phyloP scores from a whole-genome alignment of 73 alveolate genomes.

The Paramecium primaurelia region DNA sequence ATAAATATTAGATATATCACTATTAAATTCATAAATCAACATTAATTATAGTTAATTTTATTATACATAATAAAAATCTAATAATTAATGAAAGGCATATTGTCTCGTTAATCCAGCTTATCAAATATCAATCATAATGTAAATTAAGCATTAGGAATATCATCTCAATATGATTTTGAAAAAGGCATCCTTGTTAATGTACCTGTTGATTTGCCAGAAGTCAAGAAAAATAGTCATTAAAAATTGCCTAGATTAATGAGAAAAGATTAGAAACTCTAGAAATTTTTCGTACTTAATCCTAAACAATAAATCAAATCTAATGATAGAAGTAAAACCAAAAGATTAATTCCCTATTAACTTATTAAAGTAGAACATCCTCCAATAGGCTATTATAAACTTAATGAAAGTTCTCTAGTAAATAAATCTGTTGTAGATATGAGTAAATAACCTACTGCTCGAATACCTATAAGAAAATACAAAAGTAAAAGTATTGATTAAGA shows the following conservation, averaged over 20 bases:
- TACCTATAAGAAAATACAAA: neutral
- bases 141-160: neutral
- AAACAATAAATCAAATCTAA: neutral
- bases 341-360: neutral
- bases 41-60: neutral
- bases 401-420: neutral
- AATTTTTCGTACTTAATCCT: neutral
- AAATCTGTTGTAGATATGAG: conserved; percentile 12
- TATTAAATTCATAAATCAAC: neutral
- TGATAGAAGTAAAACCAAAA: neutral
- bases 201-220: conserved; percentile 10
- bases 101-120: neutral
- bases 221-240: neutral
- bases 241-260: conserved; percentile 9
- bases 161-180: conserved; percentile 2
- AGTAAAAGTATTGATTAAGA: conserved; percentile 4
- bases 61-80: neutral
- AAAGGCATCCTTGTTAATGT: neutral
- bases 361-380: neutral
- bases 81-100: neutral
- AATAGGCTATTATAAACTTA: neutral
- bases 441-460: conserved; percentile 4
- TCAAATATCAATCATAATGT: neutral
- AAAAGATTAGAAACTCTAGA: neutral
- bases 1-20: too few relatives aligned